Evolutionary conservation across 768 basidiomycete species (phyloP), one percentile per base, ranked within the genome.

Genomic region (Suillus placidus): DNA sequence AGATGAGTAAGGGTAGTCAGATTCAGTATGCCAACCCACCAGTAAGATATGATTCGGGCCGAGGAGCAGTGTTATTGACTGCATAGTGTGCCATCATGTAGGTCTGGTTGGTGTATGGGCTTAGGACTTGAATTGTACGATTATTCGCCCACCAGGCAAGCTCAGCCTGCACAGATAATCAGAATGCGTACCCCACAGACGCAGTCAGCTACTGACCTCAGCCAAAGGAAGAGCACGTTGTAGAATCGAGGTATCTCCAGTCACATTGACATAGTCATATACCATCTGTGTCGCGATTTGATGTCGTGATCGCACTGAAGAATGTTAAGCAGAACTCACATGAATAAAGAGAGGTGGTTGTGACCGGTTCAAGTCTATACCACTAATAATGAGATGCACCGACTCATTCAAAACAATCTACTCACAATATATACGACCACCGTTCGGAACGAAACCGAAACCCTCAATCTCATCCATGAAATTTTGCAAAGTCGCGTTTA

Each of bases 401-500:
- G 54, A 56, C 35, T 12, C 18, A 12, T 47, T 47, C 32, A 4
- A n/a, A 37, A 34, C 18, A 51, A 42, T 64, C 12, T 32, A 64
- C 79, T 64, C 71, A 90, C 90, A 97, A 72, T 97, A 97, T 60
- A 92, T 94, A 13, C 95, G 84, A 4, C 94, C 95, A 8, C 96
- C 96, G 71, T 97, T 98, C 2, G 96, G 96, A 67, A 98, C 90
- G 80, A 97, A 98, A 0, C 95, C 96, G 71, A 92, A 87, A 30
- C 74, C 73, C 47, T 91, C 87, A 55, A 98, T 80, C 73, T 97
- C 90, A 71, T 98, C 95, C 94, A 97, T 95, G 73, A 98, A 97
- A 79, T 97, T 97, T 68, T 93, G 87, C 40, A 97, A 80, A 0
- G 94, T 92, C 13, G 82, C 87, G 68, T 92, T 92, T 64, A 85